phyloP scores from a whole-genome alignment of 352 stramenopile species.

The Thraustochytrium striatum region DNA sequence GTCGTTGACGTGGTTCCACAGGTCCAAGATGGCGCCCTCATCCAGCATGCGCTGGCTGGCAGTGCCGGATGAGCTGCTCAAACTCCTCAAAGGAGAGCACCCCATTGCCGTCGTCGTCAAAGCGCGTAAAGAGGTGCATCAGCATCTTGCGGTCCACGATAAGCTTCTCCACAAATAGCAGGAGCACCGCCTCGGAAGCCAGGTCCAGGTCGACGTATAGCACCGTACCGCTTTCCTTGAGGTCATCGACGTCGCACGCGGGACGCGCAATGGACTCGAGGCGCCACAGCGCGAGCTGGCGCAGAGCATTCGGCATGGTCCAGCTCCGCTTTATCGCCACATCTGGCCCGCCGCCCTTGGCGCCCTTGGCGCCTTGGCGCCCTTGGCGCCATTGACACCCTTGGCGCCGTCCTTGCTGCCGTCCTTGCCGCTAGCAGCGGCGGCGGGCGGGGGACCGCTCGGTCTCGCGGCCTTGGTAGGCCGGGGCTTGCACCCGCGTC shows the following conservation, averaged over 20 bases:
- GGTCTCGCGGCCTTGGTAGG: neutral
- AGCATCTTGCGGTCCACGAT: constrained; percentile 21
- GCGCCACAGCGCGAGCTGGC: neutral
- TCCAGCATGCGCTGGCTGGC: constrained; percentile 12
- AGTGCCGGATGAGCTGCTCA: neutral
- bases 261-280: neutral
- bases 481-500: no score
- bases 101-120: constrained; percentile 40
- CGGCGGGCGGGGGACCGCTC: neutral
- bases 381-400: neutral
- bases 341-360: neutral
- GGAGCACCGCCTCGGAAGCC: neutral
- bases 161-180: constrained; percentile 2
- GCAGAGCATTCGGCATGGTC: constrained; percentile 7
- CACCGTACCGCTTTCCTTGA: constrained; percentile 7
- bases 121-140: constrained; percentile 38
- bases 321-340: neutral
- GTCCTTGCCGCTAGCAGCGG: neutral
- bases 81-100: constrained; percentile 48
- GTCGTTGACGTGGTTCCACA: constrained; percentile 48
- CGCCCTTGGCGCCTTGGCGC: neutral
- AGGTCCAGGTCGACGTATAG: constrained; percentile 10
- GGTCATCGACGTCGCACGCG: neutral
- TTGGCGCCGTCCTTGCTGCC: neutral
- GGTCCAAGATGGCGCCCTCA: constrained; percentile 23